These are phyloP conservation scores for Ramalina intermedia DNA, from an alignment of 495 filamentous ascomycete species.

Conservation along the genomic window DNA sequence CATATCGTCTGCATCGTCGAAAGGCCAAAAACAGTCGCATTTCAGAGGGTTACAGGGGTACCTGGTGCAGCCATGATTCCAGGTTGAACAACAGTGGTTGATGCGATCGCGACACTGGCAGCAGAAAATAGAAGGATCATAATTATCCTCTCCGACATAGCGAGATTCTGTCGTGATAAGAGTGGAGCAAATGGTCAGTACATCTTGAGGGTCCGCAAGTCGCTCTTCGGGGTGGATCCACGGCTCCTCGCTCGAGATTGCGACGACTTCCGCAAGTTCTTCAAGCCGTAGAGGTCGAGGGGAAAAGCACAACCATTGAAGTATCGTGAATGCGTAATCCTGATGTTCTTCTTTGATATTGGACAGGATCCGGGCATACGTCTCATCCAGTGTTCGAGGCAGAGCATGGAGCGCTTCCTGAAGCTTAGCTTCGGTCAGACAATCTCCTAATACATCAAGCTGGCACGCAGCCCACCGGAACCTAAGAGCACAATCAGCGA, in stretches of 20 bases:
- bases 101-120: too few species aligned
- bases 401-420: slow-evolving; percentile 19
- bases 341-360: slow-evolving; percentile 14
- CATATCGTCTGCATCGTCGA: too few species aligned
- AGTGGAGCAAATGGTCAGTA: slow-evolving; percentile 11
- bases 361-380: slow-evolving; percentile 23
- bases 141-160: too few species aligned
- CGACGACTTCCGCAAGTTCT: slow-evolving; percentile 18
- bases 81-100: too few species aligned
- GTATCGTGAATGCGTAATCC: slow-evolving; percentile 12
- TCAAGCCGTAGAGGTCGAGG: slow-evolving; percentile 11
- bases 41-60: too few species aligned
- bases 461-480: slow-evolving; percentile 31
- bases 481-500: slow-evolving; percentile 16
- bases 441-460: slow-evolving; percentile 23
- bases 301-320: slow-evolving; percentile 22
- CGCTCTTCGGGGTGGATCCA: slow-evolving; percentile 3
- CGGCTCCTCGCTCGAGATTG: neutral
- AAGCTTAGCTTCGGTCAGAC: slow-evolving; percentile 12
- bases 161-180: slow-evolving; percentile 4
- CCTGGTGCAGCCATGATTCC: too few species aligned
- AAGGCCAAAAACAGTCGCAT: neutral
- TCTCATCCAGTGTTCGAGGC: slow-evolving; percentile 24
- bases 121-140: too few species aligned
- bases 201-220: slow-evolving; percentile 4